Conservation (phyloP, 2,329 filamentous ascomycete genomes). For the Aureobasidium namibiae region DNA sequence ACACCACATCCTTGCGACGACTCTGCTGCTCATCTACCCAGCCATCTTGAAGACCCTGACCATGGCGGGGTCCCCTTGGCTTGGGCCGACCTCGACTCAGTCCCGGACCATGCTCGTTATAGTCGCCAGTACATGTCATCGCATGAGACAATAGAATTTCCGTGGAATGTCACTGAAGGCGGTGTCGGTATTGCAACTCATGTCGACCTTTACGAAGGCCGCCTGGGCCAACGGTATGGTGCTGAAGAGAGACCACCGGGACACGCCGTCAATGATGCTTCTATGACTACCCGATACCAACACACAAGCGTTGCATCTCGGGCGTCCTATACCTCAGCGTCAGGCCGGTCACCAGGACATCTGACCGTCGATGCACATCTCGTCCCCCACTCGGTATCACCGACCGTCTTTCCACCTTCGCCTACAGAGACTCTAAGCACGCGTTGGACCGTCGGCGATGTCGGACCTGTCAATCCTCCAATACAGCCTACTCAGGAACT, state of each 20-base stretch:
- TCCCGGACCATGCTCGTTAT: background rate
- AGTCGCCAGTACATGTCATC: background rate
- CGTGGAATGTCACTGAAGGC: background rate
- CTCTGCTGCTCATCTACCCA: background rate
- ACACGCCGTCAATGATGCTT: background rate
- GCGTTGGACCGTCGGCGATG: background rate
- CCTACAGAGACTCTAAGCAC: background rate
- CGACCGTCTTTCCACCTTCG: background rate
- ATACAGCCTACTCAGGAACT: background rate
- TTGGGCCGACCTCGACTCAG: background rate
- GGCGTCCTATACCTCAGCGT: background rate
- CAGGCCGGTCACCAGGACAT: background rate
- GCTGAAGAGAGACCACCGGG: background rate
- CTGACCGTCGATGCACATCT: background rate
- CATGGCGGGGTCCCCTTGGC: background rate
- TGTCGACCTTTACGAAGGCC: background rate
- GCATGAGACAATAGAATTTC: background rate
- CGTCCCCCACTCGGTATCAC: background rate
- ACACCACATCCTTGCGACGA: background rate
- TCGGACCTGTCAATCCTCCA: background rate
- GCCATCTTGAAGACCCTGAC: background rate
- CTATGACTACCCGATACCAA: background rate
- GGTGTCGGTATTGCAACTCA: background rate
- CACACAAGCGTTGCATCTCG: background rate
- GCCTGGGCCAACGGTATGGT: background rate